phyloP scores from a whole-genome alignment of 164 flowering plant genomes.

The Echeveria elegans region DNA sequence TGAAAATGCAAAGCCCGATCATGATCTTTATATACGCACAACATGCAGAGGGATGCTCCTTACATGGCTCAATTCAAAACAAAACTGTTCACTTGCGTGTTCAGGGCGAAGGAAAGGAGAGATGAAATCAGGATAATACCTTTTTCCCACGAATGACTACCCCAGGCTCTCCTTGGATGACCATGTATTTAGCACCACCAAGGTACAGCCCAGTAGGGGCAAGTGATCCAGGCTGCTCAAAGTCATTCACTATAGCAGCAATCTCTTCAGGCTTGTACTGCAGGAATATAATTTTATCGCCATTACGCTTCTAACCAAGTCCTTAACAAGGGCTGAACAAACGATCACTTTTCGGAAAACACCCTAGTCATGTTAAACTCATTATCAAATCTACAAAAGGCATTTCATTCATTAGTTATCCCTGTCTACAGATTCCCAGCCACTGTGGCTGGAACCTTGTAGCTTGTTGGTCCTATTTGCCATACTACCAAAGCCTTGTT shows the following conservation, averaged over 20 bases:
- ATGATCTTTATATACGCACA: no score
- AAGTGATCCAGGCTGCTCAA: background rate
- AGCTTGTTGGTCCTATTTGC: no score
- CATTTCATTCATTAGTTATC: no score
- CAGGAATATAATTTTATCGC: background rate
- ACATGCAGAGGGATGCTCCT: background rate
- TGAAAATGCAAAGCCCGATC: background rate
- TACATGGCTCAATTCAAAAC: no score
- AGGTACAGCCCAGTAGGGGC: background rate
- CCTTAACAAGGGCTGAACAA: background rate
- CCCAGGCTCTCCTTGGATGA: background rate
- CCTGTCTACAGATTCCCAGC: no score
- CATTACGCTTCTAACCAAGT: background rate
- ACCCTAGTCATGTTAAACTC: background rate
- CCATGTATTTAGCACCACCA: background rate
- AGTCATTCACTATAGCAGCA: background rate
- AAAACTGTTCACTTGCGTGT: background rate
- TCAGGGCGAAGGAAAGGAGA: background rate
- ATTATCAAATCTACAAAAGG: background rate
- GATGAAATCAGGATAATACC: background rate
- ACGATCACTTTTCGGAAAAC: background rate
- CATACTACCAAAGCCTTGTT: no score
- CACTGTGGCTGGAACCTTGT: no score
- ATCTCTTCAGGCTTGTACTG: background rate
- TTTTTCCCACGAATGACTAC: background rate